phyloP scores from a whole-genome alignment of 768 basidiomycete species.

The Hydnum rufescens region DNA sequence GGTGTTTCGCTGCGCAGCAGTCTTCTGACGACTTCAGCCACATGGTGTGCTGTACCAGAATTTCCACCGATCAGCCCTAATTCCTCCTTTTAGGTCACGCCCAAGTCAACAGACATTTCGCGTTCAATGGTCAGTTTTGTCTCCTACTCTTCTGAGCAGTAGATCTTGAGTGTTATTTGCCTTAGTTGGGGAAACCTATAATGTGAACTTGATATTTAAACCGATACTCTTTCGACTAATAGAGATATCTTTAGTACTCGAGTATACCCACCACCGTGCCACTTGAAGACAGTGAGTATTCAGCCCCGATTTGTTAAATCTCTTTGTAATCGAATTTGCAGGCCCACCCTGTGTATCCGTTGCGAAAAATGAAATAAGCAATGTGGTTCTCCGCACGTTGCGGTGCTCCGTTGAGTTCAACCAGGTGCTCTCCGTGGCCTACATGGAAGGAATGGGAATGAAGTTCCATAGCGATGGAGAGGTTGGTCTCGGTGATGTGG shows the following conservation, averaged over 20 bases:
- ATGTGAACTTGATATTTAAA: no score
- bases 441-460: constrained; percentile 4
- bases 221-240: no score
- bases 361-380: background rate
- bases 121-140: no score
- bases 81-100: background rate
- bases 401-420: constrained; percentile 5
- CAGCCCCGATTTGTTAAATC: background rate
- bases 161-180: no score
- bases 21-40: no score
- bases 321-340: background rate
- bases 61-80: no score
- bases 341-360: background rate
- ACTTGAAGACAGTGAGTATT: background rate
- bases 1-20: no score
- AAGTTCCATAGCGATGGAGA: constrained; percentile 9
- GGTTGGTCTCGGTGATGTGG: constrained; percentile 6
- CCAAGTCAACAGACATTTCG: no score
- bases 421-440: constrained; percentile 8
- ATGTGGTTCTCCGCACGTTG: no score
- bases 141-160: no score
- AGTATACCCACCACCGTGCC: background rate
- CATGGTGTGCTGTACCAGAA: no score
- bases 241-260: background rate
- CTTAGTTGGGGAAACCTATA: no score